Conservation (phyloP, 2,329 filamentous ascomycete species). For the Calonectria crousiana region DNA sequence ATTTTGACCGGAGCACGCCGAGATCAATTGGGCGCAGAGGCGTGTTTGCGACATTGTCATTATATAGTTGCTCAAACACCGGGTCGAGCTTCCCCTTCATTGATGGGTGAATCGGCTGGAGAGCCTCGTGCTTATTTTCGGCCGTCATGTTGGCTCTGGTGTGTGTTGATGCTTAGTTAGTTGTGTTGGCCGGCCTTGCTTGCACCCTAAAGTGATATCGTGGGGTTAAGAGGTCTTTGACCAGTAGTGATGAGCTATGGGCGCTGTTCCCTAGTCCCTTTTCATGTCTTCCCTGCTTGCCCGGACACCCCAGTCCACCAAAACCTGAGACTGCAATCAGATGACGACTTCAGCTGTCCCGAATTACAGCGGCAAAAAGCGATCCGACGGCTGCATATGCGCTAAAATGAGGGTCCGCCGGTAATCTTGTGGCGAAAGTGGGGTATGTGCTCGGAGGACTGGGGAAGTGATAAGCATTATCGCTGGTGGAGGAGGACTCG, state of each 20-base stretch:
- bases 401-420: neutral
- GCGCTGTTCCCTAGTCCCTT: neutral
- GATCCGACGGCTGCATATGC: conserved; percentile 9
- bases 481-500: neutral
- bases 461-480: neutral
- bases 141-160: conserved; percentile 18
- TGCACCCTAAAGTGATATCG: neutral
- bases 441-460: neutral
- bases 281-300: neutral
- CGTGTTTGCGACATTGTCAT: conserved; percentile 56
- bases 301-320: neutral
- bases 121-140: conserved; percentile 52
- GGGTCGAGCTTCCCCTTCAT: conserved; percentile 60
- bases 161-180: too few relatives aligned
- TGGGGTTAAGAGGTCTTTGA: neutral
- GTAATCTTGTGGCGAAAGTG: neutral
- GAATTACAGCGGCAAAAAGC: neutral
- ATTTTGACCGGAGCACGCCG: conserved; percentile 52
- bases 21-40: conserved; percentile 56
- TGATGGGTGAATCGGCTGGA: conserved; percentile 62
- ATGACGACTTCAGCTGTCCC: neutral
- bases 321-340: neutral
- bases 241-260: neutral
- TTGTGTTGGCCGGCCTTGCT: neutral
- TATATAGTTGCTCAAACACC: conserved; percentile 61